phyloP scores from a whole-genome alignment of 768 basidiomycete genomes.

The Tylopilus rubrobrunneus region DNA sequence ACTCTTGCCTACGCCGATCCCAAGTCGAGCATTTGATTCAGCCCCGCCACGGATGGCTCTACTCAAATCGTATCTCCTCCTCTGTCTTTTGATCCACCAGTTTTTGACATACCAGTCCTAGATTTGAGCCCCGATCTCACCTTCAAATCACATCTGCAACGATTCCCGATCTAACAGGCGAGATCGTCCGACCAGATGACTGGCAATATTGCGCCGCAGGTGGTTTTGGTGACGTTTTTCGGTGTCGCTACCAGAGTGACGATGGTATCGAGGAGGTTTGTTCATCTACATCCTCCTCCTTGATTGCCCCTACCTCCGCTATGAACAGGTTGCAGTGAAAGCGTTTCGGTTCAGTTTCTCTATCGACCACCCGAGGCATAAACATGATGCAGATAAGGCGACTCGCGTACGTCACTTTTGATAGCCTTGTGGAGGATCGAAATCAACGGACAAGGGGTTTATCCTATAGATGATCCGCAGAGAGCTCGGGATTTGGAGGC shows the following conservation, averaged over 20 bases:
- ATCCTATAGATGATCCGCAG: conserved; percentile 1
- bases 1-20: too few relatives aligned
- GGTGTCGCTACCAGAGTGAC: neutral
- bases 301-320: neutral
- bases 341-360: conserved; percentile 7
- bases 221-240: conserved; percentile 7
- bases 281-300: neutral
- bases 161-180: conserved; percentile 1
- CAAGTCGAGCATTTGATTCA: too few relatives aligned
- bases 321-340: conserved; percentile 7
- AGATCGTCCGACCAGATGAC: neutral
- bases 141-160: neutral
- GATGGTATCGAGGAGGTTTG: neutral
- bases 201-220: conserved; percentile 1
- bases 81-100: too few relatives aligned
- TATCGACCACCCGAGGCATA: neutral
- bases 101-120: neutral
- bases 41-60: neutral
- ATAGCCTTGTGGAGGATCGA: too few relatives aligned
- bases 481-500: conserved; percentile 9
- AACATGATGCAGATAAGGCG: neutral
- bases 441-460: neutral
- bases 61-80: neutral
- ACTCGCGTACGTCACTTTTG: conserved; percentile 3
- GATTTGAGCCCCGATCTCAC: too few relatives aligned